These are phyloP conservation scores for Biscogniauxia sp. DNA, from an alignment of 2,329 filamentous ascomycete genomes.

Conservation along the genomic window DNA sequence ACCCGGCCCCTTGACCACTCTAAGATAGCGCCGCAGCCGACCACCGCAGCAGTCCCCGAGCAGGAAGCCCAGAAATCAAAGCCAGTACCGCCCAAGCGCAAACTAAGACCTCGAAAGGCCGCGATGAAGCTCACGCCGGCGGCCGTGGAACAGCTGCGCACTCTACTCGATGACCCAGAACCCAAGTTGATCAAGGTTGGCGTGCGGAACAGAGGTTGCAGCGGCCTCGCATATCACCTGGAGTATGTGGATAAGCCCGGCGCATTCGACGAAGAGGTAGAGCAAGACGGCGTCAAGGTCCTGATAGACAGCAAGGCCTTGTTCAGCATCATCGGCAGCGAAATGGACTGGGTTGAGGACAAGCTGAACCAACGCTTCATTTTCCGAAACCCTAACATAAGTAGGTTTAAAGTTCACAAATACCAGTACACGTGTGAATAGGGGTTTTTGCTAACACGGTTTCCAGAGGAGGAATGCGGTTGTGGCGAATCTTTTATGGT, in stretches of 20 bases:
- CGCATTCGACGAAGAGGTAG: slow-evolving; percentile 85
- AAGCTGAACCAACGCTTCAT: slow-evolving; percentile 90
- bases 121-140: slow-evolving; percentile 81
- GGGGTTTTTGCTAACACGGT: slow-evolving; percentile 29
- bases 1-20: slow-evolving; percentile 42
- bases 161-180: slow-evolving; percentile 77
- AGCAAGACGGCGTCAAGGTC: slow-evolving; percentile 94
- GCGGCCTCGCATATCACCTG: slow-evolving; percentile 86
- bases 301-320: slow-evolving; percentile 96
- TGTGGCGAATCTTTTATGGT: slow-evolving; percentile 97
- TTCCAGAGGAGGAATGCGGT: slow-evolving; percentile 88
- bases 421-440: background rate
- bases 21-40: slow-evolving; percentile 9
- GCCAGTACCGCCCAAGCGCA: slow-evolving; percentile 58
- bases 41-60: slow-evolving; percentile 53
- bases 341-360: slow-evolving; percentile 99
- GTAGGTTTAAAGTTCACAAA: slow-evolving; percentile 55
- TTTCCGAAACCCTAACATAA: slow-evolving; percentile 97
- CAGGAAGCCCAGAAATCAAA: slow-evolving; percentile 66
- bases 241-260: slow-evolving; percentile 93
- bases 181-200: slow-evolving; percentile 93
- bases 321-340: slow-evolving; percentile 96
- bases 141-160: slow-evolving; percentile 75
- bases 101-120: slow-evolving; percentile 80
- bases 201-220: slow-evolving; percentile 91